Base-by-base conservation (phyloP, 345 rosid genomes). In the Citrus medica region DNA sequence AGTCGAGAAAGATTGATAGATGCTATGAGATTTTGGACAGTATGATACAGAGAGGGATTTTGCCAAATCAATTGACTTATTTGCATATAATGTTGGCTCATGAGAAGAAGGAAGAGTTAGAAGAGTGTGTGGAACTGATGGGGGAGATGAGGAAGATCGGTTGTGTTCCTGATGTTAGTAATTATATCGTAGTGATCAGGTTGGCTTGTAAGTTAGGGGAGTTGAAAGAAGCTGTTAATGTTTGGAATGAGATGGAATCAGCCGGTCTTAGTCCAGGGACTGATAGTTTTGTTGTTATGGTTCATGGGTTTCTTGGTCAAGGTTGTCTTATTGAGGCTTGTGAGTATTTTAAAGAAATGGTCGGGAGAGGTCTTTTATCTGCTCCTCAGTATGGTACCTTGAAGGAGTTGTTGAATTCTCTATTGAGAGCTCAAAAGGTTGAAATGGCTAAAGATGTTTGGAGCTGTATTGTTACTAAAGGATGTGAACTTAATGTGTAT, bases 361-460 rank as follows among this genome's bases (percentile, higher is more conserved):
- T 85, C n/a, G 86, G 75, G 38, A 85, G 92, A 81, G 95, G 98
- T 67, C 76, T 94, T 74, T 84, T 92, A 69, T 83, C 88, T 3
- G 90, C 86, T 79, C 88, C 94, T 71, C 97, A 92, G 24, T 88
- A 91, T 67, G 94, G 90, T 75, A 83, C 86, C 33, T 69, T 96
- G 79, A 96, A 94, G 87, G 89, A 84, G 33, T 85, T 96, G 55
- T 61, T 94, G 51, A 91, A 88, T 84, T 70, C 85, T 46, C 73
- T 96, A 48, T 82, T 96, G 79, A 90, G 94, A 85, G 97, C 77
- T 0, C 87, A 76, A 61, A 96, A 91, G 87, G 90, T 96, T 38
- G 97, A 91, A 83, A 69, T 87, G 87, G 99, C 97, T 2, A 87
- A 88, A 83, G 97, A 94, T 85, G 80, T 91, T 48, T 96, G 98